phyloP scores from a whole-genome alignment of 805 yeast species.

The Lipomyces lipofer region DNA sequence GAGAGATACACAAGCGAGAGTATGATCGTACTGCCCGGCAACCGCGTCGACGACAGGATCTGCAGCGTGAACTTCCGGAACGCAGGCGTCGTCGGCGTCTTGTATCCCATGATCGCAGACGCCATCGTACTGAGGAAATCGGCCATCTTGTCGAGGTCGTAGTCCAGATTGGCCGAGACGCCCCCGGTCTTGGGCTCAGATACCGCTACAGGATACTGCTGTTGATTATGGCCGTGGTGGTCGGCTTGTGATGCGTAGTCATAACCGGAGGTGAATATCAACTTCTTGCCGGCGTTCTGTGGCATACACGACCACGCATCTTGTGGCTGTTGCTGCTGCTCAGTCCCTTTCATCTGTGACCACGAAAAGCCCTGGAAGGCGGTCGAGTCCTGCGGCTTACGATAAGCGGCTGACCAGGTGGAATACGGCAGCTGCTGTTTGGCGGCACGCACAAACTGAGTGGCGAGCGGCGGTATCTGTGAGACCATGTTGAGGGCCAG shows the following conservation, averaged over 20 bases:
- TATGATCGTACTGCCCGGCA: conserved; percentile 79
- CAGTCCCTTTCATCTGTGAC: neutral
- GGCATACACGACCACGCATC: neutral
- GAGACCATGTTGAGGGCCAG: neutral
- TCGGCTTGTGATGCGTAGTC: conserved; percentile 1
- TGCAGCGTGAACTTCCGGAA: conserved; percentile 62
- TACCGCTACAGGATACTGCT: neutral
- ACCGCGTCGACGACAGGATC: conserved; percentile 81
- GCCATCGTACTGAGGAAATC: conserved; percentile 75
- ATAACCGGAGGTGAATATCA: neutral
- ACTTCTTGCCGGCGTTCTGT: neutral
- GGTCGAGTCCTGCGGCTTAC: neutral
- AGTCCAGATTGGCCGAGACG: conserved; percentile 73
- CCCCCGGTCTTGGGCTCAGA: conserved; percentile 55
- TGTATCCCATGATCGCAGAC: conserved; percentile 49
- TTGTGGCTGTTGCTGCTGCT: neutral
- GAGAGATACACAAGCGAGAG: conserved; percentile 77
- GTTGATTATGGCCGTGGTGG: neutral
- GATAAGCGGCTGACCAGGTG: conserved; percentile 1
- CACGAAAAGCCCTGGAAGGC: conserved; percentile 3
- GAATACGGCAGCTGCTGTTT: conserved; percentile 2
- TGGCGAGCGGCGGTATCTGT: conserved; percentile 6
- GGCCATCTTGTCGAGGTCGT: conserved; percentile 75
- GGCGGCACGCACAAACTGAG: conserved; percentile 1
- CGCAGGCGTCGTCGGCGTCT: conserved; percentile 45